Percentiles rank a stretch among this genome's conserved stretches.
Evolutionary conservation across 2,329 filamentous ascomycete genomes (phyloP).

Genomic region (Cordyceps militaris): DNA sequence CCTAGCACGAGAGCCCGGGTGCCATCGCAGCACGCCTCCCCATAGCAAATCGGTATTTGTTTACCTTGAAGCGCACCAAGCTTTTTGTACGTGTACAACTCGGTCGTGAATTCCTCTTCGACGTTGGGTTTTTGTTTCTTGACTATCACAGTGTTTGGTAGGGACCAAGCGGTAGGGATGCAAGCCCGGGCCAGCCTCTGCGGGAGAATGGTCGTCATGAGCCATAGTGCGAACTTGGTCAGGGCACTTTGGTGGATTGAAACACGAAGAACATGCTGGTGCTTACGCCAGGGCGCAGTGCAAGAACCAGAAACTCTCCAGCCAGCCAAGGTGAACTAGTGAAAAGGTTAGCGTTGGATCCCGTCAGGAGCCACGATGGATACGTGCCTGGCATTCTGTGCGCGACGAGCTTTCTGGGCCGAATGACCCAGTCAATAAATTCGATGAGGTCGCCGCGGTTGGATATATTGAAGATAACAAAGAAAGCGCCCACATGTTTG

Average conservation of each 20-base stretch:
- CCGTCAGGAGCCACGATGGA: background rate
- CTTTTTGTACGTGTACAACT: constrained; percentile 14
- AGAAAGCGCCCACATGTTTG: background rate
- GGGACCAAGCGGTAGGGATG: constrained; percentile 3
- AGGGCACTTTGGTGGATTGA: background rate
- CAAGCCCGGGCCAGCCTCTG: background rate
- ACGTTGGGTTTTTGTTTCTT: constrained; percentile 15
- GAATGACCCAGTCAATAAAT: background rate
- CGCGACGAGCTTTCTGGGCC: background rate
- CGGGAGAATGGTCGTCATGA: background rate
- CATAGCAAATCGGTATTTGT: constrained; percentile 15
- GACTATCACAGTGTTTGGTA: constrained; percentile 14
- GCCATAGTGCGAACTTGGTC: background rate
- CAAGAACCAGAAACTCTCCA: background rate
- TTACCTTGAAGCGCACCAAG: constrained; percentile 13
- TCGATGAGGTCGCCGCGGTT: background rate
- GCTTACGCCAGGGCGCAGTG: background rate
- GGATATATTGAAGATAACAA: background rate
- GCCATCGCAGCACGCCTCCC: constrained; percentile 11
- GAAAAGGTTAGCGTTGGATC: background rate
- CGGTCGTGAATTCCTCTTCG: constrained; percentile 17
- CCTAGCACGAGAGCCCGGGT: constrained; percentile 15
- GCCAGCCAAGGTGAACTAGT: background rate
- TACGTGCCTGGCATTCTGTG: background rate
- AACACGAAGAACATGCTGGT: background rate